phyloP scores from a whole-genome alignment of 768 basidiomycete species.

The Russula griseocarnosa region DNA sequence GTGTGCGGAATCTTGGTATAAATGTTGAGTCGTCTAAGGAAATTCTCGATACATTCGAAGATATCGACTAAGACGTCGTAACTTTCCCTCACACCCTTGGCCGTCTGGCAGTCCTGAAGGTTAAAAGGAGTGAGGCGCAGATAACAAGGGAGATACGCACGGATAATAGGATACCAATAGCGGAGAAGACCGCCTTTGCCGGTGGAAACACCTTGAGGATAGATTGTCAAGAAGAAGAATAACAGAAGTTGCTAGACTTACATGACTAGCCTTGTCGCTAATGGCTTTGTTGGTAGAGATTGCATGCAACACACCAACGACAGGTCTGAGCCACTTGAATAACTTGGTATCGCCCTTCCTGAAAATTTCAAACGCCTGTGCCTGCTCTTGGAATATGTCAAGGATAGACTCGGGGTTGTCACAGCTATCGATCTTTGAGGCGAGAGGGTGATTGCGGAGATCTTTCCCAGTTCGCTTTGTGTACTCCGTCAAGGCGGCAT shows the following conservation, averaged over 20 bases:
- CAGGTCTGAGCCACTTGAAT: not conserved
- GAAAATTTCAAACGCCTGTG: slow-evolving; percentile 1
- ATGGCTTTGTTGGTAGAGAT: not conserved
- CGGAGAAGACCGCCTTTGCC: not conserved
- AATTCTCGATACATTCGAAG: not conserved
- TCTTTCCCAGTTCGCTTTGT: not conserved
- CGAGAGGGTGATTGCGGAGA: not conserved
- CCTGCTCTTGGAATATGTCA: not conserved
- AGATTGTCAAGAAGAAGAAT: not conserved
- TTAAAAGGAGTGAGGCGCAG: not conserved
- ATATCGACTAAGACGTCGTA: not conserved
- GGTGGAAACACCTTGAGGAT: not conserved
- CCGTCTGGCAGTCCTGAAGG: not conserved
- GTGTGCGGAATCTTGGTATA: not conserved
- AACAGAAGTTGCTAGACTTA: not conserved
- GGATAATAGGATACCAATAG: not conserved
- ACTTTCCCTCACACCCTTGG: not conserved
- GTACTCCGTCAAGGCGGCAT: not conserved
- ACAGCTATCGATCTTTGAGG: not conserved
- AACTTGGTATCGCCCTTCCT: not conserved
- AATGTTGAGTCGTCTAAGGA: not conserved
- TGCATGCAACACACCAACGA: not conserved
- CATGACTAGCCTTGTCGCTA: not conserved
- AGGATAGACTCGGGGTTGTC: not conserved
- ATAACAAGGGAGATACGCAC: not conserved